A percentile compares a stretch with the other conserved stretches of the same genome.
phyloP scores from a whole-genome alignment of 192 early-diverging fungal genomes.

The Backusella morwellensis region DNA sequence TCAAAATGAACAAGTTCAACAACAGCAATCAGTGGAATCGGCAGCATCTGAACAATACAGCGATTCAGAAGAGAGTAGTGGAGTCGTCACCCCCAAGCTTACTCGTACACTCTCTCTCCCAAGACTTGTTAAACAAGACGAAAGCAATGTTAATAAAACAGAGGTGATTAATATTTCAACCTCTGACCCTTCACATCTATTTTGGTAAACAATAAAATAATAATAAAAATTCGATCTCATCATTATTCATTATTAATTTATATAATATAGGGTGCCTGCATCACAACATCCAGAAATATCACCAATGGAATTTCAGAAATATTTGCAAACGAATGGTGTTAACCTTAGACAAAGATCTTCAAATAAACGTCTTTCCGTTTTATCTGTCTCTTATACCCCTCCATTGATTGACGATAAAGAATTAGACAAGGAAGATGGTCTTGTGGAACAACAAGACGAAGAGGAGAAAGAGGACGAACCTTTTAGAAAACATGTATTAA shows the following conservation, averaged over 20 bases:
- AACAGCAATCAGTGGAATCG: not conserved
- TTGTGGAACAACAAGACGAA: not conserved
- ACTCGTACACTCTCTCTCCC: conserved; percentile 9
- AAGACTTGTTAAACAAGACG: conserved; percentile 14
- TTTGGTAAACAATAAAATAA: conserved; percentile 19
- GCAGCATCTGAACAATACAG: not conserved
- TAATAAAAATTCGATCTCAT: not conserved
- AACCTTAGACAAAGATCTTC: not conserved
- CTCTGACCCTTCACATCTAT: conserved; percentile 22
- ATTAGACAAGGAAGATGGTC: not conserved
- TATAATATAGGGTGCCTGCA: conserved; percentile 25
- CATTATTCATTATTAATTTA: not conserved
- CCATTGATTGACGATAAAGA: not conserved
- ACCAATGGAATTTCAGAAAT: conserved; percentile 27
- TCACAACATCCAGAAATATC: conserved; percentile 27
- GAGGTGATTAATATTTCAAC: conserved; percentile 26
- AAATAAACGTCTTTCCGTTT: conserved; percentile 19
- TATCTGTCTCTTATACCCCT: conserved; percentile 29
- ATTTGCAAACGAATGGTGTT: conserved; percentile 20
- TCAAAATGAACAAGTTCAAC: not conserved
- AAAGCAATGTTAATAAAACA: not conserved
- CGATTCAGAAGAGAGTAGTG: not conserved
- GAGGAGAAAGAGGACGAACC: not conserved
- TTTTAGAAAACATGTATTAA: conserved; percentile 1
- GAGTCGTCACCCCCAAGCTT: not conserved